These are phyloP conservation scores for Russula olivacea DNA, from an alignment of 768 basidiomycete species.

Conservation along the genomic window DNA sequence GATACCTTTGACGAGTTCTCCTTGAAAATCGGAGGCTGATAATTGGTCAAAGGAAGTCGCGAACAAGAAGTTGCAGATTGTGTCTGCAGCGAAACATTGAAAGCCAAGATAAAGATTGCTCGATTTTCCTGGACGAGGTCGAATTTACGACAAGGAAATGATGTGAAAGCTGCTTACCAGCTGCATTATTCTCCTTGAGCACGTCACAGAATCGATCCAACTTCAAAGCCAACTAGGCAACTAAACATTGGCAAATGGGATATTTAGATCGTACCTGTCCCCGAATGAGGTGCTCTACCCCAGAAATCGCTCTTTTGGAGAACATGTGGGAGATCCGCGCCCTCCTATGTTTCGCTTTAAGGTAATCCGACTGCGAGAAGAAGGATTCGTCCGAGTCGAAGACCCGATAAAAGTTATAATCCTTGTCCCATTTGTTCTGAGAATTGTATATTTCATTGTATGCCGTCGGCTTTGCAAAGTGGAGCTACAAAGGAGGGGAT, in stretches of 20 bases:
- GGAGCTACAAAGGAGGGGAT: neutral
- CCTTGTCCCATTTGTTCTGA: conserved; percentile 35
- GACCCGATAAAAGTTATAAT: conserved; percentile 34
- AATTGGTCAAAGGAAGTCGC: conserved; percentile 33
- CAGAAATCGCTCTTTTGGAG: conserved; percentile 35
- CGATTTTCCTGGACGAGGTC: conserved; percentile 19
- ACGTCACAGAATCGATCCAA: conserved; percentile 30
- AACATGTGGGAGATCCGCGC: conserved; percentile 35
- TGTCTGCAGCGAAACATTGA: conserved; percentile 38
- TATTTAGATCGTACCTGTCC: conserved; percentile 26
- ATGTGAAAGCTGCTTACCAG: neutral
- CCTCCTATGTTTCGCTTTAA: conserved; percentile 32
- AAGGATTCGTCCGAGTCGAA: conserved; percentile 35
- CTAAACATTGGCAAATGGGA: neutral
- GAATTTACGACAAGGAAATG: neutral
- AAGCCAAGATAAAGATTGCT: conserved; percentile 39
- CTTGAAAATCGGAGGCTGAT: conserved; percentile 32
- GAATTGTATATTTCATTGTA: conserved; percentile 19
- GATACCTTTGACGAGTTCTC: conserved; percentile 34
- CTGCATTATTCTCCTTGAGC: conserved; percentile 9
- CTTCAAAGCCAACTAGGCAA: conserved; percentile 26
- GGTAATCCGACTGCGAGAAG: conserved; percentile 36
- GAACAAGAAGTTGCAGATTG: conserved; percentile 41
- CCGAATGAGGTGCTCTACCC: conserved; percentile 34
- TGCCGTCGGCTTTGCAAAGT: conserved; percentile 6